These are phyloP conservation scores for Botryobasidium botryosum DNA, from an alignment of 768 basidiomycete genomes.

Conservation along the genomic window DNA sequence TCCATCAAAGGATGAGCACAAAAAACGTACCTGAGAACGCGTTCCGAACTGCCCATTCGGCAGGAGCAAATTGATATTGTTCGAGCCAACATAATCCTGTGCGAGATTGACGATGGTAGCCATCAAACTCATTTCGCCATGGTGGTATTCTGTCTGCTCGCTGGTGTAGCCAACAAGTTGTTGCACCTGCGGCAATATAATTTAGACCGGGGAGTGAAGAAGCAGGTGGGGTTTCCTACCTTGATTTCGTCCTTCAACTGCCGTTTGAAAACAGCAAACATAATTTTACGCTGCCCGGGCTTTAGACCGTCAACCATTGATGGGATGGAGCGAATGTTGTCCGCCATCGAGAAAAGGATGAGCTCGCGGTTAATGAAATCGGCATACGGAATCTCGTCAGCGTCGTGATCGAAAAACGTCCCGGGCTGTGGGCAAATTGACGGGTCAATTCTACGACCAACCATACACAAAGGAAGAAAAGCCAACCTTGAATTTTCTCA, in stretches of 20 bases:
- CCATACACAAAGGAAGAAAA: background rate
- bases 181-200: slow-evolving; percentile 56
- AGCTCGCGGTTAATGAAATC: slow-evolving; percentile 98
- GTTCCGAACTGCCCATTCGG: slow-evolving; percentile 96
- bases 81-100: slow-evolving; percentile 87
- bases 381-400: slow-evolving; percentile 67
- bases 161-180: slow-evolving; percentile 92
- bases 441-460: background rate
- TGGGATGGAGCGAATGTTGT: slow-evolving; percentile 95
- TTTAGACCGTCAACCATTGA: slow-evolving; percentile 88
- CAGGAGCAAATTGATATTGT: slow-evolving; percentile 76
- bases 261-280: slow-evolving; percentile 91
- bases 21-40: slow-evolving; percentile 27
- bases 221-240: slow-evolving; percentile 31
- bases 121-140: slow-evolving; percentile 78
- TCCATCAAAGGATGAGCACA: slow-evolving; percentile 19
- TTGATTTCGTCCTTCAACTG: slow-evolving; percentile 88
- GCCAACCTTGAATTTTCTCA: slow-evolving; percentile 73
- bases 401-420: slow-evolving; percentile 79
- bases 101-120: slow-evolving; percentile 87
- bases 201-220: background rate
- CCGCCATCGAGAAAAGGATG: slow-evolving; percentile 98
- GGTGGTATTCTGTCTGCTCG: slow-evolving; percentile 91
- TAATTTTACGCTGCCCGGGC: slow-evolving; percentile 92
- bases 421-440: slow-evolving; percentile 44